Evolutionary conservation across 768 basidiomycete species (phyloP), one percentile per base, ranked within the genome.

Genomic region (Rhodotorula taiwanensis): DNA sequence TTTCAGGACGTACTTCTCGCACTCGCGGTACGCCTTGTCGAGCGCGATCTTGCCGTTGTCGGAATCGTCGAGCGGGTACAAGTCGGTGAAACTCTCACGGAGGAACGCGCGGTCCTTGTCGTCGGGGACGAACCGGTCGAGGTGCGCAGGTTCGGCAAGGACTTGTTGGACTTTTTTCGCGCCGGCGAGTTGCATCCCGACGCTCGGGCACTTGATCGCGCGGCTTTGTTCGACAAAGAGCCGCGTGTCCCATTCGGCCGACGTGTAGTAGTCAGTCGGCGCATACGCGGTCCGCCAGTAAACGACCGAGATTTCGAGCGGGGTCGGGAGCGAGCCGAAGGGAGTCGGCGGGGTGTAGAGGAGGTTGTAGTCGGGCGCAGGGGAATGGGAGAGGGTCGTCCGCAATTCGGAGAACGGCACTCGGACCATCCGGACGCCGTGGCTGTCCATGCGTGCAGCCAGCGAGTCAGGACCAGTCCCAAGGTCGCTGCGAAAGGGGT

Each of bases 101-200:
- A 97, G 72, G 31, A 80, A 80, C 0, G 76, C 21, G 36, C 44
- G 2, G 9, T 39, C 27, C 23, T 21, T 23, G 10, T 14, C 28
- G 10, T 27, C 23, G 14, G 11, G 14, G 23, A 93, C 78, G 77
- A 92, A 93, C 20, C 78, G 77, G 70, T 89, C 89, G 27, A 94
- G 79, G 11, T 88, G 76, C 1, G 85, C 85, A 0, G 83, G 83
- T 31, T 83, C 81, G 23, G 86, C 82, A 21, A 99, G 80, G 0
- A 86, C 87, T 72, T 97, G 85, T 75, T 98, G 94, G 0, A 99
- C 84, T 73, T 95, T 95, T 80, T 99, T 99, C 5, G 86, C 85
- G 0, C 94, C 94, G 0, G 93, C 91, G n/a, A 97, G 83, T 69
- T 98, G 94, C 20, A 98, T 80, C 9, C 87, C 84, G 69, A 97